Evolutionary conservation across 805 yeast species (phyloP).

Genomic region (Saturnispora bothae): DNA sequence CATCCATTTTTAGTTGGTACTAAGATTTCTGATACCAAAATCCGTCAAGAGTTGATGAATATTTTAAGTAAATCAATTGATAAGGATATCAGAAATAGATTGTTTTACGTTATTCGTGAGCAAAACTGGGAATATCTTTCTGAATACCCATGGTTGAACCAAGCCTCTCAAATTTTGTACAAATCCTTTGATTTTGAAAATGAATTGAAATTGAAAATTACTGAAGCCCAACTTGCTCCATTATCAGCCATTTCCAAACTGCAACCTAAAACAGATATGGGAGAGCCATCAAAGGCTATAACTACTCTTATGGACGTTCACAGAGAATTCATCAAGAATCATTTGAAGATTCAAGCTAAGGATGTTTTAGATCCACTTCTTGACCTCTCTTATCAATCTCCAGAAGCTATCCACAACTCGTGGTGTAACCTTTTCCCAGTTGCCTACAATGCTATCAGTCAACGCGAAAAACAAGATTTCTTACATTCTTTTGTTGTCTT

Average conservation of each 20-base stretch:
- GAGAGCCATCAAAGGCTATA: slow-evolving; percentile 13
- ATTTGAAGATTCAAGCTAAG: slow-evolving; percentile 36
- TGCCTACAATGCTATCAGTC: slow-evolving; percentile 62
- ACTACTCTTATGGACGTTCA: slow-evolving; percentile 18
- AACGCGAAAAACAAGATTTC: slow-evolving; percentile 74
- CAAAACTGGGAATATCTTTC: slow-evolving; percentile 96
- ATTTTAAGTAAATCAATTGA: slow-evolving; percentile 74
- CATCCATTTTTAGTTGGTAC: slow-evolving; percentile 96
- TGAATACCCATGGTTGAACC: slow-evolving; percentile 91
- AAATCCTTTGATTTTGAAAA: slow-evolving; percentile 58
- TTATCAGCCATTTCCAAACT: slow-evolving; percentile 34
- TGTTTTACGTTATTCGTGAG: slow-evolving; percentile 81
- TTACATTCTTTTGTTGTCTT: slow-evolving; percentile 70
- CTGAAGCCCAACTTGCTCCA: slow-evolving; percentile 44
- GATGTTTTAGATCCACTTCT: slow-evolving; percentile 62
- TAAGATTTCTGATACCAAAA: slow-evolving; percentile 60
- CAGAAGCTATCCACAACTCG: slow-evolving; percentile 66
- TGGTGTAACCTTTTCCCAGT: slow-evolving; percentile 83
- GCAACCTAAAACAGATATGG: slow-evolving; percentile 14
- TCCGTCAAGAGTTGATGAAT: slow-evolving; percentile 68
- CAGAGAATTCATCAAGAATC: slow-evolving; percentile 15
- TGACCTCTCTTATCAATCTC: slow-evolving; percentile 73
- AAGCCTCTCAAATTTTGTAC: slow-evolving; percentile 76
- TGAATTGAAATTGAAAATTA: slow-evolving; percentile 33
- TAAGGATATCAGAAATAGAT: slow-evolving; percentile 61